phyloP scores from a whole-genome alignment of 192 early-diverging fungal species.

The Phycomyces nitens region DNA sequence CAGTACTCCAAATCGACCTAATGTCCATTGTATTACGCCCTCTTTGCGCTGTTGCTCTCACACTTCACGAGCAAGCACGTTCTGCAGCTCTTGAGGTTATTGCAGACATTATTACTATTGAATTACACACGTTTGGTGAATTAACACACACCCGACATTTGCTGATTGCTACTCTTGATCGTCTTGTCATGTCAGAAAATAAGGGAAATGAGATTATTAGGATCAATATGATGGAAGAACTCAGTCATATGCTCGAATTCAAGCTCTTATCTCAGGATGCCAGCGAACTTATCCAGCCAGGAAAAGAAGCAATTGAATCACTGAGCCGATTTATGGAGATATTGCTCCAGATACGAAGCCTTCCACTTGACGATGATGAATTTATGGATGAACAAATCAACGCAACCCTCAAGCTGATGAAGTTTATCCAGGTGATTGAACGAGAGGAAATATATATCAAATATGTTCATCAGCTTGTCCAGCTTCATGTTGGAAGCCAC shows the following conservation, averaged over 20 bases:
- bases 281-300: slow-evolving; percentile 2
- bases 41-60: slow-evolving; percentile 35
- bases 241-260: slow-evolving; percentile 9
- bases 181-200: slow-evolving; percentile 38
- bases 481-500: slow-evolving; percentile 49
- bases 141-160: slow-evolving; percentile 28
- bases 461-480: slow-evolving; percentile 61
- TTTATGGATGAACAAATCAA: slow-evolving; percentile 62
- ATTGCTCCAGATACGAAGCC: slow-evolving; percentile 48
- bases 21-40: slow-evolving; percentile 33
- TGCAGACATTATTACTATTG: slow-evolving; percentile 33
- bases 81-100: slow-evolving; percentile 30
- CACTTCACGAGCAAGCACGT: slow-evolving; percentile 38
- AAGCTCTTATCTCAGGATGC: slow-evolving; percentile 1
- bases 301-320: slow-evolving; percentile 41
- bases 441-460: slow-evolving; percentile 61
- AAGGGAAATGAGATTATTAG: slow-evolving; percentile 33
- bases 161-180: slow-evolving; percentile 37
- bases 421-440: slow-evolving; percentile 58
- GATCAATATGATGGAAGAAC: slow-evolving; percentile 24
- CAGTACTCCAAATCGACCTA: slow-evolving; percentile 13
- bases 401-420: slow-evolving; percentile 57
- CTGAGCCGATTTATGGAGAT: slow-evolving; percentile 52
- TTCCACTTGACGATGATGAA: slow-evolving; percentile 46
- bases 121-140: slow-evolving; percentile 29